Base-by-base conservation (phyloP, 2,329 filamentous ascomycete species). In the Fonsecaea monophora region DNA sequence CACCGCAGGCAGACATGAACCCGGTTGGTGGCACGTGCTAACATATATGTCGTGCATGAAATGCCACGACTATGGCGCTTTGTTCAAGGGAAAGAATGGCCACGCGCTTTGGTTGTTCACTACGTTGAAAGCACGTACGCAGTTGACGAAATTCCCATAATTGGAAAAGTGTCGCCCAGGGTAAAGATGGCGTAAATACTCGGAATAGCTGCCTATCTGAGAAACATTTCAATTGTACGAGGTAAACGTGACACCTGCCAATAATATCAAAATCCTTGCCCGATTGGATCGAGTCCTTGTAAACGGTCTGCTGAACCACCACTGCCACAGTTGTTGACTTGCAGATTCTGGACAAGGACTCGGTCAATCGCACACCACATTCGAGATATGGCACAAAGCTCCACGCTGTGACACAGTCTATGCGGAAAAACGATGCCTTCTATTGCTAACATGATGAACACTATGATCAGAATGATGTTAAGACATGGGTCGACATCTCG, bases 1-100 rank as follows among this genome's bases (percentile, higher is more conserved):
- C 66, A 68, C 61, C 42, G 56, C n/a, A 70, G 58, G 61, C 66
- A 70, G 66, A 68, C 35, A 59, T 66, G 55, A 50, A 61, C 60
- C 66, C 58, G 59, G 18, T 37, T 45, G 53, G 66, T 45, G 38
- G 61, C 60, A 65, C 68, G 68, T 50, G 67, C 50, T 35, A 70
- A 68, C 68, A 70, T 70, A 65, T 67, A 67, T 56, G 50, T 15
- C 35, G 53, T 15, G 60, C 56, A 58, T 53, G 10, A 48, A 54
- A 40, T 34, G 66, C 54, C 66, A 59, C 62, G 18, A 62, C 48
- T 13, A 21, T 38, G 18, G 9, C 13, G 30, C 12, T 25, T 32
- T 54, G 30, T 10, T 56, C 30, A 3, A 13, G 2, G 48, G 35
- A 35, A 18, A 45, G 30, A 38, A 18, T 10, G 15, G 10, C 1